These are phyloP conservation scores for Chrysanthemum seticuspe DNA, from an alignment of 129 eudicot species.

Conservation along the genomic window DNA sequence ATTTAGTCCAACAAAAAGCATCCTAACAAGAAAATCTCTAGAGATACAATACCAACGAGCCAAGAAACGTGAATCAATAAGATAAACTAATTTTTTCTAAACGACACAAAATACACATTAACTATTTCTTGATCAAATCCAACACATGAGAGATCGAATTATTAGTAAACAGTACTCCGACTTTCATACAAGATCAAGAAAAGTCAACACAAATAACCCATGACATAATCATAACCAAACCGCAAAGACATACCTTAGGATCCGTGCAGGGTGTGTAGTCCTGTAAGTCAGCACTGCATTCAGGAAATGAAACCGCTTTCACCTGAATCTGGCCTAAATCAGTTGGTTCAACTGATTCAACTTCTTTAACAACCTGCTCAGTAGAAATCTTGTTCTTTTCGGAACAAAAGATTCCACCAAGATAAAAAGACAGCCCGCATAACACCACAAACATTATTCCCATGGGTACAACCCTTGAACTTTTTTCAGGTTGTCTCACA, in stretches of 20 bases:
- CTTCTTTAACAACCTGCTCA: constrained; percentile 36
- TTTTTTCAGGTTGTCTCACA: constrained; percentile 53
- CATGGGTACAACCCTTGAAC: constrained; percentile 56
- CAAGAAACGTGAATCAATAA: neutral
- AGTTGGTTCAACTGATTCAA: constrained; percentile 33
- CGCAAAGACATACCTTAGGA: constrained; percentile 54
- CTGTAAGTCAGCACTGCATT: constrained; percentile 67
- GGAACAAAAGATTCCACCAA: constrained; percentile 85
- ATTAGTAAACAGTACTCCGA: no score
- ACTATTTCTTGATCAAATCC: no score
- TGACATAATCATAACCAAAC: constrained; percentile 5
- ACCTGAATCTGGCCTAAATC: constrained; percentile 46
- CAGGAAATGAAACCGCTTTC: constrained; percentile 61
- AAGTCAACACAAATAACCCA: neutral
- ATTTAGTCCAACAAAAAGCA: neutral
- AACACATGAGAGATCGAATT: no score
- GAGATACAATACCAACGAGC: constrained; percentile 17
- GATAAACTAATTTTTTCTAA: neutral
- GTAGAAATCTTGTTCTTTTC: constrained; percentile 47
- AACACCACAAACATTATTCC: constrained; percentile 58
- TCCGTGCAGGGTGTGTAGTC: constrained; percentile 99
- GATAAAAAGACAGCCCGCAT: constrained; percentile 87
- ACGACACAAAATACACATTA: neutral
- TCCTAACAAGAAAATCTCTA: neutral
- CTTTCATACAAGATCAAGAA: constrained; percentile 8